phyloP scores from a whole-genome alignment of 139 green algal genomes.

The Zygnema cylindricum region DNA sequence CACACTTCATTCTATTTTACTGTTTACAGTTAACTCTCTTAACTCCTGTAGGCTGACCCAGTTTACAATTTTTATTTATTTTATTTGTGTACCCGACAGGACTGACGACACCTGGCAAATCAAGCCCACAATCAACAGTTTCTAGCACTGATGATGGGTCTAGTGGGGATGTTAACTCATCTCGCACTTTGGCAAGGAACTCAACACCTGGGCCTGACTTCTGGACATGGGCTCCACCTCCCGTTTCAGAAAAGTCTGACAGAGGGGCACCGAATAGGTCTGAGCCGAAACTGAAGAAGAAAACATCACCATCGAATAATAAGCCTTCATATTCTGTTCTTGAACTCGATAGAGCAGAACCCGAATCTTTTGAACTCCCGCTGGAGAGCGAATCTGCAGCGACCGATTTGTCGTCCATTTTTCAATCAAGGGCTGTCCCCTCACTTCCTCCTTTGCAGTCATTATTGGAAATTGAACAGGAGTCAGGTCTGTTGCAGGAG shows the following conservation, averaged over 20 bases:
- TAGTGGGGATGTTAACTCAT: neutral
- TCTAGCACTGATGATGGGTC: neutral
- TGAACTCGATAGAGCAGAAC: neutral
- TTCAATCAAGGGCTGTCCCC: constrained; percentile 23
- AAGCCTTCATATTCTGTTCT: neutral
- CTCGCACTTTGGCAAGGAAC: neutral
- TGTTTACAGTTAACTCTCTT: no score
- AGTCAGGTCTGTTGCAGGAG: constrained; percentile 17
- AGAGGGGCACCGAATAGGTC: neutral
- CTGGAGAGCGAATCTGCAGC: neutral
- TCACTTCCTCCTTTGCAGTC: constrained; percentile 47
- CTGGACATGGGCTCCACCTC: constrained; percentile 54
- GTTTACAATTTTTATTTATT: no score
- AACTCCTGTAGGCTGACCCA: no score
- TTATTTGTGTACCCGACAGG: no score
- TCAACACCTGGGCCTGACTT: constrained; percentile 54
- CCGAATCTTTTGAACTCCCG: neutral
- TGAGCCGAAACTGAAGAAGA: neutral
- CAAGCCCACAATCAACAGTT: neutral
- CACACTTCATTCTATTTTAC: no score
- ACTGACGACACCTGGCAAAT: neutral
- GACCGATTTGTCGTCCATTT: neutral
- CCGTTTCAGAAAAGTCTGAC: neutral
- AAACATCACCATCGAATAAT: neutral
- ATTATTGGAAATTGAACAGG: constrained; percentile 30